These are phyloP conservation scores for Microthlaspi erraticum DNA, from an alignment of 345 rosid species.

Conservation along the genomic window DNA sequence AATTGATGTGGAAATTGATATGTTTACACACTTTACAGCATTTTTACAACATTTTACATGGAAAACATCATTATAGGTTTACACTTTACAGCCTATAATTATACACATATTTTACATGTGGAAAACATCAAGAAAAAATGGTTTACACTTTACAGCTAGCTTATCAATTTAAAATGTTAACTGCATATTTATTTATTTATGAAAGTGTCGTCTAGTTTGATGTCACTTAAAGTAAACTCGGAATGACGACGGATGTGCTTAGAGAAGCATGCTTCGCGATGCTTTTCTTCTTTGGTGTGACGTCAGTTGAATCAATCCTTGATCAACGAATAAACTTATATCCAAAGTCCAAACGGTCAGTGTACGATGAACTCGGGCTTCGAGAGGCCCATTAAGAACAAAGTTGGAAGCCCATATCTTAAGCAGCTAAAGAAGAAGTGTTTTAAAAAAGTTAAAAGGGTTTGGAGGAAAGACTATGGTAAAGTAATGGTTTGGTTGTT, in stretches of 20 bases:
- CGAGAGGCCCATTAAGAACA: neutral
- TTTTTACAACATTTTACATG: too few species aligned
- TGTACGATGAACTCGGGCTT: neutral
- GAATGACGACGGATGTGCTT: neutral
- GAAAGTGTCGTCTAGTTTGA: neutral
- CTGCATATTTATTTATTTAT: slow-evolving; percentile 5
- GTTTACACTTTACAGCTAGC: too few species aligned
- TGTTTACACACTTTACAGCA: too few species aligned
- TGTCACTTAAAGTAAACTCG: too few species aligned
- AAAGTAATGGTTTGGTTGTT: too few species aligned
- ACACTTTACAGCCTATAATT: too few species aligned
- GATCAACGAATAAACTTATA: neutral
- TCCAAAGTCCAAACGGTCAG: neutral
- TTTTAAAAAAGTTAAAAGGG: too few species aligned
- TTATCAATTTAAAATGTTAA: neutral
- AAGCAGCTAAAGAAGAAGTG: neutral
- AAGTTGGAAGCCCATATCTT: neutral
- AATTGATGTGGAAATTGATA: too few species aligned
- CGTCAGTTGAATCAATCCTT: neutral
- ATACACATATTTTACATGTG: too few species aligned
- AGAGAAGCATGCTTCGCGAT: slow-evolving; percentile 17
- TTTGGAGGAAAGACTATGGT: too few species aligned
- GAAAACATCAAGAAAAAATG: too few species aligned
- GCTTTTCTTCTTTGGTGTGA: slow-evolving; percentile 2
- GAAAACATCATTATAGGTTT: too few species aligned